Evolutionary conservation across 2,329 filamentous ascomycete species (phyloP).

Genomic region (Colletotrichum coccodes): DNA sequence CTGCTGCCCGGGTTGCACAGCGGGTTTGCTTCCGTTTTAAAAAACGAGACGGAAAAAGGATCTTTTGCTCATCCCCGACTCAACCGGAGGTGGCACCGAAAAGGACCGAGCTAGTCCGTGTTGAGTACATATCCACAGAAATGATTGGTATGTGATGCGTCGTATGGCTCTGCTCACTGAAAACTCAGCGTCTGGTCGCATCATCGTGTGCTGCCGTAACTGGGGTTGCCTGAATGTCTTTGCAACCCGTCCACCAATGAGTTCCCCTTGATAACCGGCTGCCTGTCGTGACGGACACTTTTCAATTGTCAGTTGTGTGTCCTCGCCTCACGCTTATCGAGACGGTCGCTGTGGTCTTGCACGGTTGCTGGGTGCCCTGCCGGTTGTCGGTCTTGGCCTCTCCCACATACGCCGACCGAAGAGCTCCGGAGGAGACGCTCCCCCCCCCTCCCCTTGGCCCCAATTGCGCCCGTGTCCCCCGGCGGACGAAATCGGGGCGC

Average conservation of each 20-base stretch:
- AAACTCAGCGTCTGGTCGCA: not conserved
- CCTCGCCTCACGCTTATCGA: not conserved
- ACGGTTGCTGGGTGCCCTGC: not conserved
- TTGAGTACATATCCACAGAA: not conserved
- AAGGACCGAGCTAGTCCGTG: constrained; percentile 1
- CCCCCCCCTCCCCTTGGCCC: too few species aligned
- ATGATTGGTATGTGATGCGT: not conserved
- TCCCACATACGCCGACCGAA: not conserved
- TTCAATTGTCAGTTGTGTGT: not conserved
- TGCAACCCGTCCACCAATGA: not conserved
- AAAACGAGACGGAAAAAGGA: not conserved
- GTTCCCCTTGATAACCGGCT: not conserved
- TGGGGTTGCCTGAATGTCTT: not conserved
- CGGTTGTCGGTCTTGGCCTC: not conserved
- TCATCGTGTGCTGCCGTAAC: not conserved
- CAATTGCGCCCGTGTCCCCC: not conserved
- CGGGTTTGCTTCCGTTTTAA: not conserved
- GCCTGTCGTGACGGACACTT: not conserved
- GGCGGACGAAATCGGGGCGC: not conserved
- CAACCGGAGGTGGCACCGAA: not conserved
- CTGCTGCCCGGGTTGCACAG: not conserved
- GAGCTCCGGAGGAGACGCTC: not conserved
- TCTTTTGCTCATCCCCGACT: not conserved
- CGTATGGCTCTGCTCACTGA: not conserved
- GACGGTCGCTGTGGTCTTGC: not conserved